Percentiles rank a stretch among this genome's conserved stretches.
Evolutionary conservation across 2,329 filamentous ascomycete species (phyloP).

Genomic region (Aureobasidium lini): DNA sequence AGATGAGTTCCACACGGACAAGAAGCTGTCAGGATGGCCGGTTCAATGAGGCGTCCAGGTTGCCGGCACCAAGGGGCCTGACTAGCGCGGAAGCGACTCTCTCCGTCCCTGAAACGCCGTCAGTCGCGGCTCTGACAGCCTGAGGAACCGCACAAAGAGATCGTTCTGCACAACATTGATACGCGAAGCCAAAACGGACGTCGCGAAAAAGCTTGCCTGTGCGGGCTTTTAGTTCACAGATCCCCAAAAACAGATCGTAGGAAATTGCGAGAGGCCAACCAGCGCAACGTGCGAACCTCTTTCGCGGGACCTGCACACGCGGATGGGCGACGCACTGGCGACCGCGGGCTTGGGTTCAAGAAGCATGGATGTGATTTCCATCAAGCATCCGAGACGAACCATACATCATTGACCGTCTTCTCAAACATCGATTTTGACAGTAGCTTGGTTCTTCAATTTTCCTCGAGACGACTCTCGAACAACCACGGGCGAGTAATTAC

Average conservation of each 20-base stretch:
- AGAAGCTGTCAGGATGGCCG: constrained; percentile 11
- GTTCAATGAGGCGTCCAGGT: constrained; percentile 7
- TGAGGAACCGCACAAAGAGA: not conserved
- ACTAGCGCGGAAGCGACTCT: not conserved
- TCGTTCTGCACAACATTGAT: constrained; percentile 11
- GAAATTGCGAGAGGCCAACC: constrained; percentile 4
- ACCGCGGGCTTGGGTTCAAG: constrained; percentile 1
- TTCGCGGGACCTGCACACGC: not conserved
- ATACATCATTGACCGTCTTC: constrained; percentile 6
- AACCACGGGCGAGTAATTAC: not conserved
- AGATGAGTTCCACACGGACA: constrained; percentile 13
- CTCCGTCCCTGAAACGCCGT: constrained; percentile 7
- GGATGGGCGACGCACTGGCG: constrained; percentile 1
- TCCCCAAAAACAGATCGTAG: not conserved
- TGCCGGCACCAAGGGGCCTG: constrained; percentile 10
- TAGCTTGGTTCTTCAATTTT: not conserved
- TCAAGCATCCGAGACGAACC: constrained; percentile 4
- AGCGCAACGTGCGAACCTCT: constrained; percentile 9
- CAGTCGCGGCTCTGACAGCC: not conserved
- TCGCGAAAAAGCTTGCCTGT: constrained; percentile 10
- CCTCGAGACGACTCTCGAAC: constrained; percentile 1
- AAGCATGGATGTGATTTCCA: not conserved
- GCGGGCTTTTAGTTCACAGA: constrained; percentile 1
- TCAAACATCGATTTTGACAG: constrained; percentile 1
- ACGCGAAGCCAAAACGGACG: constrained; percentile 2